Evolutionary conservation across 768 basidiomycete species (phyloP).

Genomic region (Lactarius evosmus): DNA sequence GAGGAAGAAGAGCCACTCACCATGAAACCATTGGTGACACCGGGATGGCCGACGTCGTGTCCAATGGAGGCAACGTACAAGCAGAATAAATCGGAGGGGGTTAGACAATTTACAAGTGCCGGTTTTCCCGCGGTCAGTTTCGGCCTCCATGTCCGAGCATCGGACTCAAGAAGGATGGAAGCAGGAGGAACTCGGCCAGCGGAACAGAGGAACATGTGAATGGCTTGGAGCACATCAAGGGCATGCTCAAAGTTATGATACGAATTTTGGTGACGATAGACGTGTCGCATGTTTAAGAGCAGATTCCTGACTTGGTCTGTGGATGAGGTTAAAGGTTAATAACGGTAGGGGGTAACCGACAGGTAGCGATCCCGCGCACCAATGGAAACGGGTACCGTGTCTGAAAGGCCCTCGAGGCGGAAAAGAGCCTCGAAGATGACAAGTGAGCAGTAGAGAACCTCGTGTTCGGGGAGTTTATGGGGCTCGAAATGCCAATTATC

Average conservation of each 20-base stretch:
- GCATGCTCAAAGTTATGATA: slow-evolving; percentile 99
- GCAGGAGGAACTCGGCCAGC: slow-evolving; percentile 82
- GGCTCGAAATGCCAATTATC: slow-evolving; percentile 92
- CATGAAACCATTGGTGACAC: slow-evolving; percentile 92
- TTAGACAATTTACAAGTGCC: slow-evolving; percentile 39
- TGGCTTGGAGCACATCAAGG: slow-evolving; percentile 91
- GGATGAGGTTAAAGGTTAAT: not conserved
- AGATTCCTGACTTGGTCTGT: slow-evolving; percentile 74
- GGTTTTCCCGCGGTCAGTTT: slow-evolving; percentile 35
- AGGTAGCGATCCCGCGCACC: slow-evolving; percentile 42
- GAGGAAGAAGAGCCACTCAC: slow-evolving; percentile 43
- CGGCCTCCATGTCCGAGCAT: slow-evolving; percentile 38
- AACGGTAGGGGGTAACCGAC: not conserved
- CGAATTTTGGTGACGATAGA: slow-evolving; percentile 87
- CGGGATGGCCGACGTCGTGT: slow-evolving; percentile 97
- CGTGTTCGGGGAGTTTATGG: slow-evolving; percentile 74
- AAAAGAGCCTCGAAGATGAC: slow-evolving; percentile 86
- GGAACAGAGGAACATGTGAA: slow-evolving; percentile 76
- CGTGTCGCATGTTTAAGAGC: slow-evolving; percentile 81
- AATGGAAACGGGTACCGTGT: slow-evolving; percentile 54
- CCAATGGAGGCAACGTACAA: slow-evolving; percentile 92
- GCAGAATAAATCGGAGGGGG: slow-evolving; percentile 74
- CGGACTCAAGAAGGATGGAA: slow-evolving; percentile 52
- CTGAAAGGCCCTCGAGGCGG: slow-evolving; percentile 70
- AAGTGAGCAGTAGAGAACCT: slow-evolving; percentile 75